Base-by-base conservation (phyloP, 1,284 basidiomycete species). In the Melanopsichium pennsylvanicum region DNA sequence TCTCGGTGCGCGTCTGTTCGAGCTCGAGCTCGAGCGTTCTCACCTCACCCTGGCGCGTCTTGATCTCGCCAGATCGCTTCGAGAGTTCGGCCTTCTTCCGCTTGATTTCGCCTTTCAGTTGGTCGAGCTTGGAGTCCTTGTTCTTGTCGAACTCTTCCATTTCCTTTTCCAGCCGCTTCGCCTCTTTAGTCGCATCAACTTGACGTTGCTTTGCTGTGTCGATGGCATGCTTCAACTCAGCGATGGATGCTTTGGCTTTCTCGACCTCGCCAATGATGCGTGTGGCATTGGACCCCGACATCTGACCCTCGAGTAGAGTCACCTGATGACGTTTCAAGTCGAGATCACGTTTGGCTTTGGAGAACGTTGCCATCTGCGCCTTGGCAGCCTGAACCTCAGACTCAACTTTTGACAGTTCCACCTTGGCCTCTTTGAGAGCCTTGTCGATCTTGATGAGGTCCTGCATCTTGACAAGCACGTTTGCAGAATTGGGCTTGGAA, bases 91-190 rank as follows among this genome's bases (percentile, higher is more conserved):
- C 85, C 82, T 95, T 96, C 82, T 92, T 89, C 77, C 87, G 88
- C 13, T 85, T 85, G 64, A 97, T 92, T 57, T 88, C 87, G 19
- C 86, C 86, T 90, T 92, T 78, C 73, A 98, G 87, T 81, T 97
- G 90, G 34, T 90, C 90, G 50, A 94, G 90, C 83, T 98, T 98
- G 40, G 92, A 92, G 54, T 97, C 95, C 82, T 97, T 96, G 84
- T 99, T 94, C 81, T 93, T 89, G 84, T 96, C 94, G 84, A 98
- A 97, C 84, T 98, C 96, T 48, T 88, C 88, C 93, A 98, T 97
- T 81, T 99, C 96, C 77, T 89, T 89, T 83, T 97, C 91, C 21
- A 97, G 87, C 68, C 89, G 90, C 83, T 88, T 88, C 78, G 88
- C 87, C 63, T 97, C 93, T 0, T 85, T 87, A 48, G 88, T 84